Percentiles rank a stretch among this genome's conserved stretches.
Conservation (phyloP, 768 basidiomycete species). For the Hemileccinum impolitum region DNA sequence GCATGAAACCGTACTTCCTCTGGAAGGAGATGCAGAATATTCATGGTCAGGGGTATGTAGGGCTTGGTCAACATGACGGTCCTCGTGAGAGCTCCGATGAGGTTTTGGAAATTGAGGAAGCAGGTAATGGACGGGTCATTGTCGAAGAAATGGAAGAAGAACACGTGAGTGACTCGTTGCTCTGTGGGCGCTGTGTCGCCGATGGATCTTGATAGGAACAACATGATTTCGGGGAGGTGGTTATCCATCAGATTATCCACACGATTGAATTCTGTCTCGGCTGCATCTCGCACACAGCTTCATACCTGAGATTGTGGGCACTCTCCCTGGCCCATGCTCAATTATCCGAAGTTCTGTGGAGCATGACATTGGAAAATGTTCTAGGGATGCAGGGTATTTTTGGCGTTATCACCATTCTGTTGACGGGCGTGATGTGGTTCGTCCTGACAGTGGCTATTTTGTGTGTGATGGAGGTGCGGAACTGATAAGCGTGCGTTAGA, state of each 20-base stretch:
- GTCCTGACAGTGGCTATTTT: conserved; percentile 68
- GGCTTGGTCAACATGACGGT: conserved; percentile 57
- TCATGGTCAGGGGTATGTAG: conserved; percentile 81
- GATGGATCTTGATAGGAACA: conserved; percentile 50
- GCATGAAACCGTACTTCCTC: conserved; percentile 85
- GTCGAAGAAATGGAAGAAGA: conserved; percentile 69
- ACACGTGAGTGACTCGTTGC: conserved; percentile 51
- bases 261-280: conserved; percentile 99
- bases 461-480: conserved; percentile 91
- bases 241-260: conserved; percentile 97
- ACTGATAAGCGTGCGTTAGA: conserved; percentile 16
- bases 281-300: conserved; percentile 96
- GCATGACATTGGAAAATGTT: conserved; percentile 71
- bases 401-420: conserved; percentile 50
- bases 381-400: conserved; percentile 63
- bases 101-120: conserved; percentile 72
- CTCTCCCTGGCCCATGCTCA: conserved; percentile 97
- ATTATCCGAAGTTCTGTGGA: conserved; percentile 90
- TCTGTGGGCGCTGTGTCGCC: conserved; percentile 3
- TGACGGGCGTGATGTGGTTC: conserved; percentile 75
- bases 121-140: conserved; percentile 71
- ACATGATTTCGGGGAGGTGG: conserved; percentile 91
- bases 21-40: conserved; percentile 89
- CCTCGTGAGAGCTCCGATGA: conserved; percentile 55
- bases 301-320: conserved; percentile 93